Evolutionary conservation across 2,329 filamentous ascomycete species (phyloP).

Genomic region (Aspergillus alliaceus): DNA sequence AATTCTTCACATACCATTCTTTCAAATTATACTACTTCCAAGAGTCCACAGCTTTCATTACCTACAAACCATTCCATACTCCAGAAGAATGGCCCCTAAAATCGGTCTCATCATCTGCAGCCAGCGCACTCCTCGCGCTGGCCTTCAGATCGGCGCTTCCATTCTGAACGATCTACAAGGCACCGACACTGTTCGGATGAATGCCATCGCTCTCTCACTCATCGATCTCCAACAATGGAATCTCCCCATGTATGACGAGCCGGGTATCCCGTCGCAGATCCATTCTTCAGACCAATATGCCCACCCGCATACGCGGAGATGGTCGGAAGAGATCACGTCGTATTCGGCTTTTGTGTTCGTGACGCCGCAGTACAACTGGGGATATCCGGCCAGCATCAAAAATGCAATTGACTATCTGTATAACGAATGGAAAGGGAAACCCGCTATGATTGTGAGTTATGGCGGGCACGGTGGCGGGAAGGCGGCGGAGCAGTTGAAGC

Average conservation of each 20-base stretch:
- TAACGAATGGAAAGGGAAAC: constrained; percentile 60
- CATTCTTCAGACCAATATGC: constrained; percentile 32
- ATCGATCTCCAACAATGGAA: constrained; percentile 16
- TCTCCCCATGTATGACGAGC: constrained; percentile 42
- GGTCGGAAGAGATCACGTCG: constrained; percentile 36
- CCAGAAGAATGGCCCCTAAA: neutral
- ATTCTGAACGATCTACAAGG: constrained; percentile 20
- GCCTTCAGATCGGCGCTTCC: constrained; percentile 29
- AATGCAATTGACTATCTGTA: constrained; percentile 64
- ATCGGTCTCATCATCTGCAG: constrained; percentile 32
- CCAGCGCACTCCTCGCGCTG: constrained; percentile 31
- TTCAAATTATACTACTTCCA: no score
- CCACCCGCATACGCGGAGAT: constrained; percentile 37
- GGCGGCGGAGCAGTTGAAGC: constrained; percentile 35
- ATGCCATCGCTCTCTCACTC: neutral
- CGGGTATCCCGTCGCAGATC: constrained; percentile 38
- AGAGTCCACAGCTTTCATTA: no score
- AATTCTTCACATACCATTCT: no score
- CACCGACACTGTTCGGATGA: neutral
- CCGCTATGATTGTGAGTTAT: constrained; percentile 55
- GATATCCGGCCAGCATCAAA: constrained; percentile 56
- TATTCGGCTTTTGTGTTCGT: constrained; percentile 45
- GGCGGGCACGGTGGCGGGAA: constrained; percentile 47
- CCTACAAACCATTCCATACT: neutral
- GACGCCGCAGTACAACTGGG: constrained; percentile 55